Conservation (phyloP, 129 eudicot genomes). For the Pulicaria dysenterica region DNA sequence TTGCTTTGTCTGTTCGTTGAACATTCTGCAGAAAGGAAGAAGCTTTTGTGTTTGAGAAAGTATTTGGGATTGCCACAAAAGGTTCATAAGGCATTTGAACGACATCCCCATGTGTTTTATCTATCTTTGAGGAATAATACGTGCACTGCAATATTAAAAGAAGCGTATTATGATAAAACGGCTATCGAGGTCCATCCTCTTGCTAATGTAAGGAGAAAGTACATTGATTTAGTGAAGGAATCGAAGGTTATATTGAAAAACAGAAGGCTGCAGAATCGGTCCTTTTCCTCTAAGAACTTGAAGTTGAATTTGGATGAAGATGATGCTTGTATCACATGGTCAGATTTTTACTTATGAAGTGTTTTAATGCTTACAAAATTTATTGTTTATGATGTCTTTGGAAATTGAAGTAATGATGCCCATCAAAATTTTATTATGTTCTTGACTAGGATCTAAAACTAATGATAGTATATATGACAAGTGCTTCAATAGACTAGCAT, state of each 20-base stretch:
- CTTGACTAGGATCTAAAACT: no score
- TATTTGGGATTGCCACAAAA: constrained; percentile 78
- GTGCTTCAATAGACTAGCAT: no score
- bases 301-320: constrained; percentile 6
- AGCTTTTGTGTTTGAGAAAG: constrained; percentile 61
- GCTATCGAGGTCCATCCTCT: constrained; percentile 71
- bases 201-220: constrained; percentile 60
- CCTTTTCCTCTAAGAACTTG: neutral
- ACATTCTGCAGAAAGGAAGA: constrained; percentile 76
- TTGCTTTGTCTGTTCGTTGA: constrained; percentile 77
- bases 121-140: constrained; percentile 66
- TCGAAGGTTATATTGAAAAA: constrained; percentile 55
- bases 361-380: no score
- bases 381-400: no score
- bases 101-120: constrained; percentile 81
- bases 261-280: constrained; percentile 40
- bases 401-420: no score
- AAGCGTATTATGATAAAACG: constrained; percentile 59
- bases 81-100: constrained; percentile 81
- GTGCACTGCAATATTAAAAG: constrained; percentile 74
- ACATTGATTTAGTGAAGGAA: constrained; percentile 63
- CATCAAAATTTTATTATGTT: no score
- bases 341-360: no score
- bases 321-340: constrained; percentile 3
- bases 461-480: no score